Percentiles rank a stretch among this genome's conserved stretches.
Evolutionary conservation across 345 rosid genomes (phyloP).

Genomic region (rapeseed (Brassica napus)): Da-Ae NC_063435.1:3696501-3697000

Average conservation of each 20-base stretch:
- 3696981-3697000: slow-evolving; percentile 70
- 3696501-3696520: too few relatives aligned
- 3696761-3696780: slow-evolving; percentile 62
- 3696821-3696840: slow-evolving; percentile 56
- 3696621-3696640: too few relatives aligned
- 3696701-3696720: too few relatives aligned
- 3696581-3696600: too few relatives aligned
- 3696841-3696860: slow-evolving; percentile 67
- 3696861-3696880: slow-evolving; percentile 82
- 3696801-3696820: slow-evolving; percentile 67
- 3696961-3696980: slow-evolving; percentile 43
- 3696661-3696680: too few relatives aligned
- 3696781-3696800: slow-evolving; percentile 90
- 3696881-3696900: slow-evolving; percentile 79
- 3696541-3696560: too few relatives aligned
- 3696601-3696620: too few relatives aligned
- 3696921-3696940: slow-evolving; percentile 88
- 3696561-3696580: too few relatives aligned
- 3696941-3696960: slow-evolving; percentile 95
- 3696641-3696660: too few relatives aligned
- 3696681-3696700: too few relatives aligned
- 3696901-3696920: slow-evolving; percentile 78
- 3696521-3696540: too few relatives aligned
- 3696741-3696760: neutral
- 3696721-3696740: neutral